Base-by-base conservation (phyloP, 768 basidiomycete genomes). In the Amanita pseudoporphyria region DNA sequence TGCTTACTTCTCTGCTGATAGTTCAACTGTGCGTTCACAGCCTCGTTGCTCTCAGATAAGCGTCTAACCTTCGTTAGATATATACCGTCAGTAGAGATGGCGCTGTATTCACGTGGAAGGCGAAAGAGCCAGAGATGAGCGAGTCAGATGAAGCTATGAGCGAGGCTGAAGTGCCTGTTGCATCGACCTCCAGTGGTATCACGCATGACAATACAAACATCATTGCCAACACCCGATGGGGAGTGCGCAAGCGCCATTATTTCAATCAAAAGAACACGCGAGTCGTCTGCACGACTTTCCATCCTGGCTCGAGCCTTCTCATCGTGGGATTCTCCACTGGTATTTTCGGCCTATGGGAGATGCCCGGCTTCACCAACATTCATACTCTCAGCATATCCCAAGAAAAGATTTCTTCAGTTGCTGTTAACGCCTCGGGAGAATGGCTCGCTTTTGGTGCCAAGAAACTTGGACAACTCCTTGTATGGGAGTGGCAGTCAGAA, bases 401-500 rank as follows among this genome's bases (percentile, higher is more conserved):
- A 60, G 93, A 97, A 69, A 96, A 92, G 66, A 96, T 98, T 19
- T 87, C 91, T 9, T 93, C 91, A 0, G 88, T 98, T 26, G 87
- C 92, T 1, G 87, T 98, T 57, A 95, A 87, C 54, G 69, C 86
- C 0, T 84, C 90, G 0, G 95, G 96, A 6, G 96, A 99, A 68
- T 99, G 96, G 96, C 80, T 99, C 13, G 96, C 94, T 0, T 98
- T 99, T 58, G 96, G 96, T 13, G 93, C 94, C 0, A 77, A 77
- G 51, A 94, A 91, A 62, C 78, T 98, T 14, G 96, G 96, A 2
- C 96, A 98, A 61, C 82, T 99, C 19, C 82, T 99, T 16, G 96
- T 98, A 1, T 98, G 96, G 96, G 96, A 99, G 68, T 99, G 96
- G 96, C 95, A 97, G 66, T 90, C 86, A 36, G 94, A 98, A 64